phyloP scores from a whole-genome alignment of 2,329 filamentous ascomycete species.

The Cladosporium halotolerans region DNA sequence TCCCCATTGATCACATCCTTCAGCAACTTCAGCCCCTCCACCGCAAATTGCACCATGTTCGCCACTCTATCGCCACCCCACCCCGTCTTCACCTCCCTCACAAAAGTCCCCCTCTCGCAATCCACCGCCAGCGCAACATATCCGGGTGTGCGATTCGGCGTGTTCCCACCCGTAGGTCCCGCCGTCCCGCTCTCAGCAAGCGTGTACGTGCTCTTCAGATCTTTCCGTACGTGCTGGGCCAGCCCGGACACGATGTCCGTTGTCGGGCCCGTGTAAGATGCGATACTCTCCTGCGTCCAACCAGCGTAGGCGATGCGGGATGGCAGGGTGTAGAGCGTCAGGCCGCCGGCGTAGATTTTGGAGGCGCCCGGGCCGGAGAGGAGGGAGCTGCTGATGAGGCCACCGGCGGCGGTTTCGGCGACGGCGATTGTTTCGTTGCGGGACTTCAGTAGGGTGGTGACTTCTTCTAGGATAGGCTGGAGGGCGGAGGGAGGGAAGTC shows the following conservation, averaged over 20 bases:
- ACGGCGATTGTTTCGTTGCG: slow-evolving; percentile 54
- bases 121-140: slow-evolving; percentile 60
- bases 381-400: slow-evolving; percentile 54
- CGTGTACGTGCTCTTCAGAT: slow-evolving; percentile 51
- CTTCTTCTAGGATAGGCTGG: slow-evolving; percentile 41
- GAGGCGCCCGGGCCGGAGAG: slow-evolving; percentile 55
- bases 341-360: slow-evolving; percentile 54
- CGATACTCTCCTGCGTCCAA: slow-evolving; percentile 51
- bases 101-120: slow-evolving; percentile 45
- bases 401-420: slow-evolving; percentile 59
- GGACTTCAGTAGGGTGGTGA: slow-evolving; percentile 48
- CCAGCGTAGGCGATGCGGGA: slow-evolving; percentile 54
- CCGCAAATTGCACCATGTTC: slow-evolving; percentile 60
- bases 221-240: slow-evolving; percentile 51
- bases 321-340: slow-evolving; percentile 56
- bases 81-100: slow-evolving; percentile 52
- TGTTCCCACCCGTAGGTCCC: slow-evolving; percentile 54
- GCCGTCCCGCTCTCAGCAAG: slow-evolving; percentile 57
- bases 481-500: slow-evolving; percentile 39
- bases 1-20: slow-evolving; percentile 49
- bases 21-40: slow-evolving; percentile 50
- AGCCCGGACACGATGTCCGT: slow-evolving; percentile 51
- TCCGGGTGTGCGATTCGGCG: slow-evolving; percentile 53
- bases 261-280: slow-evolving; percentile 54
- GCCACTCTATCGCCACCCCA: slow-evolving; percentile 47